Evolutionary conservation across 495 filamentous ascomycete species (phyloP).

Genomic region (Hypomontagnella monticulosa): DNA sequence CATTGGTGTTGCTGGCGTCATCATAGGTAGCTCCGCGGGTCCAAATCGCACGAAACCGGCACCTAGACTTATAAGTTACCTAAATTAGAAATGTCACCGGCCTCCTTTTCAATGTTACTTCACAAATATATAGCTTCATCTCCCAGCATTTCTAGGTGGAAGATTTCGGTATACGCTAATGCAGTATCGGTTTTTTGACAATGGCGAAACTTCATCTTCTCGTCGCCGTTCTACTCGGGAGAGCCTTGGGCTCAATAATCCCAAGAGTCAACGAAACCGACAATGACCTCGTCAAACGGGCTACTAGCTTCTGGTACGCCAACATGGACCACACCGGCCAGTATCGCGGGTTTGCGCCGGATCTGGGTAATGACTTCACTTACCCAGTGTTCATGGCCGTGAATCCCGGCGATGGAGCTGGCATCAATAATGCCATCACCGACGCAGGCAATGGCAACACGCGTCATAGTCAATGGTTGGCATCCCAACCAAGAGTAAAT

Average conservation of each 20-base stretch:
- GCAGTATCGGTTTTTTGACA: slow-evolving; percentile 9
- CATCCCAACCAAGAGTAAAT: slow-evolving; percentile 54
- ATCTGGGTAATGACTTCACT: slow-evolving; percentile 46
- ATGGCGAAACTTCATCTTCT: slow-evolving; percentile 27
- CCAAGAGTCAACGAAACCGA: slow-evolving; percentile 1
- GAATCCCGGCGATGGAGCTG: slow-evolving; percentile 48
- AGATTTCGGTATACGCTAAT: not conserved
- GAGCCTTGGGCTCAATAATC: slow-evolving; percentile 14
- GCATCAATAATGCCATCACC: slow-evolving; percentile 48
- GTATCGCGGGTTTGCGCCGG: slow-evolving; percentile 50
- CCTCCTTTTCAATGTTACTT: slow-evolving; percentile 10
- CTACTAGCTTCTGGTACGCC: slow-evolving; percentile 49
- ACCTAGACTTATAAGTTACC: not conserved
- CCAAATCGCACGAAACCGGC: slow-evolving; percentile 1
- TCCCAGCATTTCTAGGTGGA: not conserved
- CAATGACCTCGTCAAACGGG: slow-evolving; percentile 13
- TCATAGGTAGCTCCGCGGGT: slow-evolving; percentile 10
- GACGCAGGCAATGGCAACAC: slow-evolving; percentile 44
- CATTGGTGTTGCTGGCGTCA: slow-evolving; percentile 28
- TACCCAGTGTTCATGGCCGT: slow-evolving; percentile 51
- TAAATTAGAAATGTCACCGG: slow-evolving; percentile 6
- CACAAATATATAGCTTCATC: slow-evolving; percentile 25
- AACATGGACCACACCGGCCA: slow-evolving; percentile 49
- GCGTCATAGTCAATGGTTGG: slow-evolving; percentile 49
- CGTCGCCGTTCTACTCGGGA: slow-evolving; percentile 14